Evolutionary conservation across 352 stramenopile species (phyloP).

Genomic region (Globisporangium nodosum): DNA sequence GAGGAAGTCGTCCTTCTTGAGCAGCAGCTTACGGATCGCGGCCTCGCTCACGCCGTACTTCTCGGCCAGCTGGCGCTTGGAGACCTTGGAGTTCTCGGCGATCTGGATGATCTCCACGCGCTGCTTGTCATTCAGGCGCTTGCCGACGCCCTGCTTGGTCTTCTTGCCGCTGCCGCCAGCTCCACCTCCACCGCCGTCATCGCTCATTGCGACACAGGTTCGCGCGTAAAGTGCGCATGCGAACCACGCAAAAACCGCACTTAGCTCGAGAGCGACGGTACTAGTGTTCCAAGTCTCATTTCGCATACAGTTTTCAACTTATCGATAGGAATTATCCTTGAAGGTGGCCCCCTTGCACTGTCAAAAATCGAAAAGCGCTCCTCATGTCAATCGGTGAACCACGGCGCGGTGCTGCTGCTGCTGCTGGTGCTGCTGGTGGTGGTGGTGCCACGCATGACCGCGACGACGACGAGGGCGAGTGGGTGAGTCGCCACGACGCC

Average conservation of each 20-base stretch:
- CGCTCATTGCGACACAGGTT: conserved; percentile 10
- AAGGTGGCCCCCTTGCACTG: too few species aligned
- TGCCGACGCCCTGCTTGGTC: conserved; percentile 57
- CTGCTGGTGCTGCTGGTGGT: too few species aligned
- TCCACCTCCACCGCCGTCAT: conserved; percentile 5
- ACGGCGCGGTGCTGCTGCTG: too few species aligned
- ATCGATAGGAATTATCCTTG: too few species aligned
- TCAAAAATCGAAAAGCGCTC: too few species aligned
- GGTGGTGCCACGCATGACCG: not conserved
- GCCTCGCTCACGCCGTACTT: conserved; percentile 77
- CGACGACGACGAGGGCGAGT: conserved; percentile 43
- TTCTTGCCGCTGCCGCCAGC: conserved; percentile 36
- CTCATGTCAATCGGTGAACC: too few species aligned
- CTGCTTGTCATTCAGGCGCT: conserved; percentile 77
- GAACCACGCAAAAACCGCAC: too few species aligned
- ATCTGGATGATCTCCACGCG: conserved; percentile 83
- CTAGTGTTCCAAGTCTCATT: too few species aligned
- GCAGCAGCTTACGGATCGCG: conserved; percentile 72
- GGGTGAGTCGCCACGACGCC: conserved; percentile 25
- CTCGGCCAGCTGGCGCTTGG: conserved; percentile 70
- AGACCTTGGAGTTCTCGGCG: conserved; percentile 69
- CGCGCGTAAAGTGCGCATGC: too few species aligned
- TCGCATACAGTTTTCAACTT: too few species aligned
- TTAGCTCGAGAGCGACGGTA: too few species aligned
- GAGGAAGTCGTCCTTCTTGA: conserved; percentile 79